Base-by-base conservation (phyloP, 441 rosid genomes). In the Populus hybrid region DNA sequence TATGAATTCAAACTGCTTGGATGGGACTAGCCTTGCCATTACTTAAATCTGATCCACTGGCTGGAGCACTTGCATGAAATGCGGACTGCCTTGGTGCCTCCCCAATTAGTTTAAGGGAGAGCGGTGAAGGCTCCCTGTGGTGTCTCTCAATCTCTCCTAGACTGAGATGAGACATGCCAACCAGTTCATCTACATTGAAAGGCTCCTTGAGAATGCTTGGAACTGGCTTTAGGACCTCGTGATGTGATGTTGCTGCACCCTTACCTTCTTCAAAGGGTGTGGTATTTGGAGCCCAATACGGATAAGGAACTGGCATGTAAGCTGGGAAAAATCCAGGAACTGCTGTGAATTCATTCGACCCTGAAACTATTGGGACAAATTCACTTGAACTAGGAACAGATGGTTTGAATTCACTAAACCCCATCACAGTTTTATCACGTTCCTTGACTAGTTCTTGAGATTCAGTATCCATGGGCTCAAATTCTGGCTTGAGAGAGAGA, bases 61-160 rank as follows among this genome's bases (percentile, higher is more conserved):
- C 88, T 1, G 88, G 84, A 72, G 86, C 89, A 77, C 82, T 94
- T 5, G 93, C 87, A 78, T 92, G 98, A 82, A 96, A 96, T 1
- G 98, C 96, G 0, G 94, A 93, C 74, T 87, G 96, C 77, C 92
- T 79, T 4, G 92, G 82, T 3, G 99, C 85, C 86, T 92, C 95
- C 9, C 92, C 93, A 1, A 82, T 78, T 45, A 94, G 80, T 68
- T 88, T 91, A 80, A 94, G 86, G 59, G 95, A 91, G 21, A 90
- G 82, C 0, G 89, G 87, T 1, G 95, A 88, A 36, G 90, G 81
- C 81, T 90, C 92, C 50, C 85, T 79, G 59, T 76, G 84, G 28
- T 82, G 78, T 73, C 81, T 84, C 40, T 81, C 83, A 0, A 78
- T 76, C 80, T 88, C 92, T 73, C 83, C 88, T 73, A 96, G 84